Evolutionary conservation across 352 stramenopile genomes (phyloP).

Genomic region (Achlya hypogyna): DNA sequence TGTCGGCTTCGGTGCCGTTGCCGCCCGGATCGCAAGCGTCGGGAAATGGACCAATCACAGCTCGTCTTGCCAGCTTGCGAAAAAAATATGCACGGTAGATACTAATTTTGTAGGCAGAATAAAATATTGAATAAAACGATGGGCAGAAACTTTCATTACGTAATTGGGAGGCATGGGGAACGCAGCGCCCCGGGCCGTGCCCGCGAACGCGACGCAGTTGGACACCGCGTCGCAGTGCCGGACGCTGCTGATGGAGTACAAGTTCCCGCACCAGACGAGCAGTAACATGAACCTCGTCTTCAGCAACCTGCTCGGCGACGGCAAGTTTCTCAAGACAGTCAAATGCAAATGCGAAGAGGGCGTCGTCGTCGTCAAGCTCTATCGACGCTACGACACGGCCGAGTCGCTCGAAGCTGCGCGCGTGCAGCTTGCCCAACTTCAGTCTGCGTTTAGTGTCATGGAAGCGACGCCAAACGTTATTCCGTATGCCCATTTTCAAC

Average conservation of each 20-base stretch:
- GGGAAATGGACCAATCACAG: neutral
- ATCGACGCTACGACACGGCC: slow-evolving; percentile 72
- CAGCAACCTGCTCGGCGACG: slow-evolving; percentile 70
- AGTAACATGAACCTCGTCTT: slow-evolving; percentile 82
- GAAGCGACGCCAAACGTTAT: slow-evolving; percentile 76
- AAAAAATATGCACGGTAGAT: too few species aligned
- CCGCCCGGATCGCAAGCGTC: neutral
- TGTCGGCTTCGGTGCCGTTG: neutral
- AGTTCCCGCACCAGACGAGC: slow-evolving; percentile 29
- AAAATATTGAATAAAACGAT: neutral
- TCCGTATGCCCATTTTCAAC: slow-evolving; percentile 68
- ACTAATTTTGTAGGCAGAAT: slow-evolving; percentile 8
- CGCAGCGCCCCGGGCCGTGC: slow-evolving; percentile 65
- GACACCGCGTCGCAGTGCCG: slow-evolving; percentile 81
- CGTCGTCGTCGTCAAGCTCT: slow-evolving; percentile 75
- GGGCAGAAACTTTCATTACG: neutral
- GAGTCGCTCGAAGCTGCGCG: slow-evolving; percentile 55
- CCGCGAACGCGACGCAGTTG: slow-evolving; percentile 41
- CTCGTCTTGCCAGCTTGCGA: too few species aligned
- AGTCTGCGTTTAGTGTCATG: slow-evolving; percentile 40
- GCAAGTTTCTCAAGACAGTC: slow-evolving; percentile 87
- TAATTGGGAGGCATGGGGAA: slow-evolving; percentile 59
- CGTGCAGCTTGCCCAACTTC: slow-evolving; percentile 41
- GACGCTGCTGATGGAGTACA: slow-evolving; percentile 82
- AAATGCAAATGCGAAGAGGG: slow-evolving; percentile 82